Evolutionary conservation across 2,329 filamentous ascomycete species (phyloP).

Genomic region (Byssothecium circinans): DNA sequence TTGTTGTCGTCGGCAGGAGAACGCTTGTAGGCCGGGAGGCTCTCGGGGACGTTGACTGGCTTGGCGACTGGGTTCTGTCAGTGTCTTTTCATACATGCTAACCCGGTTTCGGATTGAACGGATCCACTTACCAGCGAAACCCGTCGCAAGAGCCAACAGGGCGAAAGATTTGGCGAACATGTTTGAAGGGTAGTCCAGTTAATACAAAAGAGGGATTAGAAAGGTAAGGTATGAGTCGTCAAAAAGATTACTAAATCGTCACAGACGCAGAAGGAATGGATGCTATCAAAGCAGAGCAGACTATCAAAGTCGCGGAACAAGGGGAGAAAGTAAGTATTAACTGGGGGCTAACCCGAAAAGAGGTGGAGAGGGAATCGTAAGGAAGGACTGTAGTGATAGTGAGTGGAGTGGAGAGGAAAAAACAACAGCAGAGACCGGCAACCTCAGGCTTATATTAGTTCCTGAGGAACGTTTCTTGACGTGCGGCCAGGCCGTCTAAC

Average conservation of each 20-base stretch:
- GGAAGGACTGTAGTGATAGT: constrained; percentile 17
- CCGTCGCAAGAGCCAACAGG: constrained; percentile 35
- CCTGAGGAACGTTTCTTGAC: not conserved
- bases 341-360: constrained; percentile 16
- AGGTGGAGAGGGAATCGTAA: constrained; percentile 1
- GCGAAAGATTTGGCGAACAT: constrained; percentile 34
- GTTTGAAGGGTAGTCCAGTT: constrained; percentile 16
- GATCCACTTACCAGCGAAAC: constrained; percentile 32
- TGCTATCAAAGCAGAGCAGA: constrained; percentile 22
- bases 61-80: constrained; percentile 26
- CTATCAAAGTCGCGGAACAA: constrained; percentile 39
- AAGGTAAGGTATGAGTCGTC: constrained; percentile 7
- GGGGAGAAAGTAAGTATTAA: constrained; percentile 30
- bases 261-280: constrained; percentile 32
- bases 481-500: not conserved
- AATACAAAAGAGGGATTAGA: constrained; percentile 27
- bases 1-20: constrained; percentile 13
- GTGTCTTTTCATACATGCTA: constrained; percentile 1
- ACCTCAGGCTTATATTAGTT: constrained; percentile 32
- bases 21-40: constrained; percentile 22
- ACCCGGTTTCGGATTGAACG: too few relatives aligned
- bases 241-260: constrained; percentile 30
- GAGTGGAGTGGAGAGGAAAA: constrained; percentile 22
- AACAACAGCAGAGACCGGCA: constrained; percentile 12
- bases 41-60: constrained; percentile 24